phyloP scores from a whole-genome alignment of 306 rosid genomes.

The Hippophae tibetana region DNA sequence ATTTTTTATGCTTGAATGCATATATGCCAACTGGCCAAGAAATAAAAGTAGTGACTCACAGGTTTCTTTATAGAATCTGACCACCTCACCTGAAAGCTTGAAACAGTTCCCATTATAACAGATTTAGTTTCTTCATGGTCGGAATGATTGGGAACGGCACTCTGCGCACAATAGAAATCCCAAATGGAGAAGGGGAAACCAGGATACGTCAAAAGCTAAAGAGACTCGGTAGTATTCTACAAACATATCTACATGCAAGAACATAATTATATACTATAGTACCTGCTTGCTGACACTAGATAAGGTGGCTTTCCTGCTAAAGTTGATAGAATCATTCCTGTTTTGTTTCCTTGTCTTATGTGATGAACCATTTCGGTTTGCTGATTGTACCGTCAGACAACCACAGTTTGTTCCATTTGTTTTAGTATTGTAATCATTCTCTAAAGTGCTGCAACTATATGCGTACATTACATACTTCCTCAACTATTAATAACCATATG shows the following conservation, averaged over 20 bases:
- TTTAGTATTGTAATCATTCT: constrained; percentile 21
- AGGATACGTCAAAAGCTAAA: not conserved
- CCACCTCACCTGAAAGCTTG: constrained; percentile 4
- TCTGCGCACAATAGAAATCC: constrained; percentile 5
- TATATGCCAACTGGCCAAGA: not conserved
- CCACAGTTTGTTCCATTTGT: constrained; percentile 34
- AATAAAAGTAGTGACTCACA: constrained; percentile 15
- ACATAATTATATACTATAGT: constrained; percentile 11
- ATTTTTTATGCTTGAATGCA: too few species aligned
- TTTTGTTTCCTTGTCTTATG: constrained; percentile 37
- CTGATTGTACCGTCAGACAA: constrained; percentile 33
- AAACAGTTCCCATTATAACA: not conserved
- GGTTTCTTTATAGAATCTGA: constrained; percentile 5
- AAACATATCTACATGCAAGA: too few species aligned
- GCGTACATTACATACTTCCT: constrained; percentile 93
- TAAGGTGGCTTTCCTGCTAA: constrained; percentile 31
- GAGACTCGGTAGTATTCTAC: not conserved
- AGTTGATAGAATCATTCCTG: constrained; percentile 29
- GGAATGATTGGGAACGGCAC: constrained; percentile 15
- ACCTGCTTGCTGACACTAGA: constrained; percentile 49
- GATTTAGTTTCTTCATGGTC: constrained; percentile 6
- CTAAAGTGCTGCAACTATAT: constrained; percentile 45
- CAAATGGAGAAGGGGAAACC: not conserved
- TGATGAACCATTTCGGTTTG: constrained; percentile 32
- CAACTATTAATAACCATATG: constrained; percentile 42